Base-by-base conservation (phyloP, 768 basidiomycete species). In the Chalciporus chontae region DNA sequence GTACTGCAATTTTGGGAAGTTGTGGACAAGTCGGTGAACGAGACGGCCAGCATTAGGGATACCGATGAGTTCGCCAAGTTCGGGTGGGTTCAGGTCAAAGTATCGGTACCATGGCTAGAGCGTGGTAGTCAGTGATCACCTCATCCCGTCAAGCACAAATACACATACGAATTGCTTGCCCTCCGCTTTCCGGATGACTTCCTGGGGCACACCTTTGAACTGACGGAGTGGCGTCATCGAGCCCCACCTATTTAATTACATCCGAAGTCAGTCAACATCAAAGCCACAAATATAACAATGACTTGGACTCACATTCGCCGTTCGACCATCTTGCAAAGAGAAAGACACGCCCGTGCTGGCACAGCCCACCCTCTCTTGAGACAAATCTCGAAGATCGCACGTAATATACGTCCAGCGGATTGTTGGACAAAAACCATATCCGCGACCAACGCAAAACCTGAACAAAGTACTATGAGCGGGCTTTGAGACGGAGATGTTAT, bases 381-480 rank as follows among this genome's bases (percentile, higher is more conserved):
- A 65, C 94, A 97, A 48, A 98, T 99, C 69, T 99, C 95, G 59
- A 94, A 97, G 64, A 99, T 90, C 14, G 95, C 95, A 17, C 94
- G 91, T 34, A 98, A 73, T 60, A 98, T 96, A 78, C 91, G 87
- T 43, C 96, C 96, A 2, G 96, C 96, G 8, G 94, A 96, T 61
- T 99, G 96, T 51, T 94, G 91, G 3, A 99, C 88, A 63, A 94
- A 98, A 8, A 99, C 92, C 90, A 91, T 93, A 56, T 93, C 89
- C 0, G 90, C 88, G 2, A 92, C 84, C 1, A 92, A 78, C 0
- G 89, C 89, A 54, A 92, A 90, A 1, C 88, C 85, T 85, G 9
- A 26, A 51, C 1, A 23, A 8, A 15, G 11, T 5, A 29, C 14
- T 38, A 18, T 14, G 9, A 29, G 2, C 8, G 10, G 42, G 27